A percentile compares a stretch with the other conserved stretches of the same genome.
phyloP scores from a whole-genome alignment of 2,329 filamentous ascomycete species.

The Calonectria honghensis region DNA sequence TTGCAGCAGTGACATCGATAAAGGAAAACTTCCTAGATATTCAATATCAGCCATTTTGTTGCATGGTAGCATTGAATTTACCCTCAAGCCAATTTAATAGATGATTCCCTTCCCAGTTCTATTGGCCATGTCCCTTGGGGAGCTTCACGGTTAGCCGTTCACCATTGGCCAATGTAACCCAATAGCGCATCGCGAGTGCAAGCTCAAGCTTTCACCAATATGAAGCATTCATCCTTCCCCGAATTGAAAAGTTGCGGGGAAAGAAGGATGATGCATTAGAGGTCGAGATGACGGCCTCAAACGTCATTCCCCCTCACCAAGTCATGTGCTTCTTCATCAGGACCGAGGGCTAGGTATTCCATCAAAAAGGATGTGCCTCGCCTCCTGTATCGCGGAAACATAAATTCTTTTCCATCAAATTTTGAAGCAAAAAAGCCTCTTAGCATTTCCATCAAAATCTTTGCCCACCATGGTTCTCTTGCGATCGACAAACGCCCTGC shows the following conservation, averaged over 20 bases:
- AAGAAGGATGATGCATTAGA: constrained; percentile 2
- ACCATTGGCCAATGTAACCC: constrained; percentile 7
- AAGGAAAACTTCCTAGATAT: background rate
- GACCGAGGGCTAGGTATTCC: background rate
- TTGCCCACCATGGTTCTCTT: constrained; percentile 36
- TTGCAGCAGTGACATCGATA: background rate
- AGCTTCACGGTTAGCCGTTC: background rate
- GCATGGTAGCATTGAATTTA: too few species aligned
- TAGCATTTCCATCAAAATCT: background rate
- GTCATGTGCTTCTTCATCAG: constrained; percentile 27
- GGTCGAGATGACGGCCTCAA: constrained; percentile 12
- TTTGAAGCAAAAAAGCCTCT: constrained; percentile 6
- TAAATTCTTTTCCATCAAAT: background rate
- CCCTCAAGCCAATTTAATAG: background rate
- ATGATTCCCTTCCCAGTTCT: background rate
- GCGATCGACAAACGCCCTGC: constrained; percentile 39
- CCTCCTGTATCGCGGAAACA: background rate
- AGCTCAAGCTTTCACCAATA: constrained; percentile 15
- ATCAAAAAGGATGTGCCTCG: constrained; percentile 7
- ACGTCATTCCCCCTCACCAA: constrained; percentile 38
- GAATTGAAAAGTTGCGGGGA: constrained; percentile 15
- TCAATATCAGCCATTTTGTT: background rate
- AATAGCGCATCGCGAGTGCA: background rate
- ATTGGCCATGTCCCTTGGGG: background rate
- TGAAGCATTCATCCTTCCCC: constrained; percentile 6